phyloP scores from a whole-genome alignment of 345 rosid genomes.

The Diplotaxis tenuifolia region DNA sequence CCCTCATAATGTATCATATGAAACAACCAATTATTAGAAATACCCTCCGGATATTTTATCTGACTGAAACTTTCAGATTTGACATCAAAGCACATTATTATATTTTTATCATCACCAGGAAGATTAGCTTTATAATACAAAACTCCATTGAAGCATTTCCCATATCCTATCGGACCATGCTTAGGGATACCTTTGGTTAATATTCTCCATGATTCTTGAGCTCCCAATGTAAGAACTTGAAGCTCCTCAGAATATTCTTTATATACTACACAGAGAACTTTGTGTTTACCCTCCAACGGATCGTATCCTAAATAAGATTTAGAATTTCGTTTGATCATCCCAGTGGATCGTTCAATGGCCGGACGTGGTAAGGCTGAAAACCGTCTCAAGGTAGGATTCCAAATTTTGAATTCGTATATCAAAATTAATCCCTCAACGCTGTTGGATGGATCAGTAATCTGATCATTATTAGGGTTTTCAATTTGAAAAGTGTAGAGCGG shows the following conservation, averaged over 20 bases:
- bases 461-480: not conserved
- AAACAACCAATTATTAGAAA: fast-evolving
- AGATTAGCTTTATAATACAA: not conserved
- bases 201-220: not conserved
- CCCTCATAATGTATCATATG: not conserved
- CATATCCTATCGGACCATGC: not conserved
- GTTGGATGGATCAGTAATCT: not conserved
- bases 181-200: not conserved
- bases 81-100: not conserved
- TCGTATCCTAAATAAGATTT: not conserved
- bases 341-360: too few relatives aligned
- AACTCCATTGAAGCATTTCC: not conserved
- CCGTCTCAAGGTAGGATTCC: not conserved
- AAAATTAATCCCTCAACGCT: not conserved
- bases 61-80: not conserved
- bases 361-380: not conserved
- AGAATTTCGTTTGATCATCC: too few relatives aligned
- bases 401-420: not conserved
- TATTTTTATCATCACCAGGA: not conserved
- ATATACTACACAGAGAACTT: not conserved
- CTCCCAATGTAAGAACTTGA: not conserved
- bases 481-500: not conserved
- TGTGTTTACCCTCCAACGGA: not conserved
- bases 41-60: not conserved
- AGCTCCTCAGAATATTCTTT: not conserved